Evolutionary conservation across 2,329 filamentous ascomycete species (phyloP), one percentile per base, ranked within the genome.

Genomic region (Neoascochyta sp.): DNA sequence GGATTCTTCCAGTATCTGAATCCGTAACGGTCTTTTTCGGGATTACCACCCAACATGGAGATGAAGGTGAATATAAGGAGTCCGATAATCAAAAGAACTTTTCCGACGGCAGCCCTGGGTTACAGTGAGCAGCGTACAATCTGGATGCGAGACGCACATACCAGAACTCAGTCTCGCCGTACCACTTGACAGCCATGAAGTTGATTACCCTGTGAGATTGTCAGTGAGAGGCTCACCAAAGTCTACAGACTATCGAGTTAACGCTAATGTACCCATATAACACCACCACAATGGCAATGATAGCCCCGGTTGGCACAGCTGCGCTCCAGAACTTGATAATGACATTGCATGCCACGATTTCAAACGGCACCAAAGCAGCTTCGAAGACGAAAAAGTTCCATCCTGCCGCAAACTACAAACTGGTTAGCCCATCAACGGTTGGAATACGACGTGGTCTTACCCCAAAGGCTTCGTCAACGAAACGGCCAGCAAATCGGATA

Each of bases 1-100:
- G 84, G 85, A 0, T 75, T 65, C 12, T 63, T 60, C 67, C 68
- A 71, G 45, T 68, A 66, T 3, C 67, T 56, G 47, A 71, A 71
- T n/a, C 68, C 68, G 34, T 60, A 65, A 9, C 54, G 51, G 31
- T 65, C 61, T 39, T 75, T 69, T 1, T 78, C 57, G 0, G 87
- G 87, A 45, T 90, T 92, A 3, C 83, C 87, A 6, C 86, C 87
- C 1, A 92, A 66, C 81, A 92, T 90, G 43, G 80, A 78, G 43
- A 93, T 73, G 52, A 94, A 86, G 2, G 86, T 90, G 65, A 70
- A 70, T 38, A 63, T 52, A 45, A 70, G 63, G 10, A 70, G 54
- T 17, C 62, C 59, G 34, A 69, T 59, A 43, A 71, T 69, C 32
- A 71, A 56, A 13, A 70, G 45, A 11, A 70, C 65, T 45, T 71